Conservation (phyloP, 2,329 filamentous ascomycete species). For the Pyricularia sp. region DNA sequence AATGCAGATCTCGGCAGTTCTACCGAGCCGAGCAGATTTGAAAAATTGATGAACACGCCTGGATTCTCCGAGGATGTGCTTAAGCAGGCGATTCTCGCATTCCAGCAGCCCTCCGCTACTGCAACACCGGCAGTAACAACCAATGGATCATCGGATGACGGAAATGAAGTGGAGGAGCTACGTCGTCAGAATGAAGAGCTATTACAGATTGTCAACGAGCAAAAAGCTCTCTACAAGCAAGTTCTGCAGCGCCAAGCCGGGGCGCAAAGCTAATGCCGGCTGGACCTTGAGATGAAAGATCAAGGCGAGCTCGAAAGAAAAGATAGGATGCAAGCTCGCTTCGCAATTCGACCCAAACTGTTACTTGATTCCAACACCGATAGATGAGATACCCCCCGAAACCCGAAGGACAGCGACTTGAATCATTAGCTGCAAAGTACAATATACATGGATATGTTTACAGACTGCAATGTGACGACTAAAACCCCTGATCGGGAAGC, state of each 20-base stretch:
- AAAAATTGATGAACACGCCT: conserved; percentile 28
- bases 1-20: conserved; percentile 24
- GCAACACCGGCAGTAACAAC: neutral
- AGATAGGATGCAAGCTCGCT: neutral
- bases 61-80: conserved; percentile 35
- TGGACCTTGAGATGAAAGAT: neutral
- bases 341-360: neutral
- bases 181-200: conserved; percentile 23
- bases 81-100: conserved; percentile 34
- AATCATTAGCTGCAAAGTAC: neutral
- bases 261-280: conserved; percentile 10
- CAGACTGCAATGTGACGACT: neutral
- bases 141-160: conserved; percentile 12
- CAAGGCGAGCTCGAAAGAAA: neutral
- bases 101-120: conserved; percentile 21
- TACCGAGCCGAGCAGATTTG: conserved; percentile 24
- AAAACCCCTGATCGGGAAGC: neutral
- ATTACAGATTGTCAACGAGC: conserved; percentile 25
- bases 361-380: neutral
- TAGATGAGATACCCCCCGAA: neutral
- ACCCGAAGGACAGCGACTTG: neutral
- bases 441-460: neutral
- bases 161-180: conserved; percentile 19
- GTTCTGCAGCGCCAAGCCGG: conserved; percentile 16
- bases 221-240: conserved; percentile 21